Conservation (phyloP, 768 basidiomycete genomes). For the Rhodotorula taiwanensis region DNA sequence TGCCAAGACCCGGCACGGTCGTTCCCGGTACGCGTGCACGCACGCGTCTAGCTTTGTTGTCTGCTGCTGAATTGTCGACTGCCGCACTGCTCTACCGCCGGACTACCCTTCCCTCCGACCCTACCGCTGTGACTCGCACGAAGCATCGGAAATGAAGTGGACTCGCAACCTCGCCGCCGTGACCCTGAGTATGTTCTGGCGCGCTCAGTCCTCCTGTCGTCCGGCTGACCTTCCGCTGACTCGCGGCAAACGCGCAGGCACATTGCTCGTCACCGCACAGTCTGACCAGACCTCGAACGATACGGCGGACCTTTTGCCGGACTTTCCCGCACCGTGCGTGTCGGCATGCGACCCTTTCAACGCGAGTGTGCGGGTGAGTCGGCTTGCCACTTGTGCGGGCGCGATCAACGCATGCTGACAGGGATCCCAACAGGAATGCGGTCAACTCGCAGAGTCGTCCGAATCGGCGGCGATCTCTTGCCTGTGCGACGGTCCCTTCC, state of each 20-base stretch:
- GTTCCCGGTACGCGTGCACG: no score
- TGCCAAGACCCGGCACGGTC: no score
- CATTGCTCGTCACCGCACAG: neutral
- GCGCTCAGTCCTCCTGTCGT: neutral
- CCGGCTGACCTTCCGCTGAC: neutral
- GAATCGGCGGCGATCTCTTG: neutral
- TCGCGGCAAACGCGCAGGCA: neutral
- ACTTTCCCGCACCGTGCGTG: neutral
- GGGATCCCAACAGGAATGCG: neutral
- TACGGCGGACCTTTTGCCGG: neutral
- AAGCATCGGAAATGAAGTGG: neutral
- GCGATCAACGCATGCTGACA: neutral
- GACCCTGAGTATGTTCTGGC: no score
- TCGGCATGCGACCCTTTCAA: neutral
- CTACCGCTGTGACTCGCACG: neutral
- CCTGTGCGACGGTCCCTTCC: neutral
- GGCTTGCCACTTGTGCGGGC: neutral
- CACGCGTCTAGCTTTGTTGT: no score
- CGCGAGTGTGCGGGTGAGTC: neutral
- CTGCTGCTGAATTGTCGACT: no score
- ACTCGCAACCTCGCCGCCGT: neutral
- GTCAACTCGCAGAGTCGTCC: neutral
- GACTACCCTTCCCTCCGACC: neutral
- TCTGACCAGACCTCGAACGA: neutral
- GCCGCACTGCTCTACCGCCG: no score